Conservation (phyloP, 2,329 filamentous ascomycete genomes). For the Fusarium sacchari region DNA sequence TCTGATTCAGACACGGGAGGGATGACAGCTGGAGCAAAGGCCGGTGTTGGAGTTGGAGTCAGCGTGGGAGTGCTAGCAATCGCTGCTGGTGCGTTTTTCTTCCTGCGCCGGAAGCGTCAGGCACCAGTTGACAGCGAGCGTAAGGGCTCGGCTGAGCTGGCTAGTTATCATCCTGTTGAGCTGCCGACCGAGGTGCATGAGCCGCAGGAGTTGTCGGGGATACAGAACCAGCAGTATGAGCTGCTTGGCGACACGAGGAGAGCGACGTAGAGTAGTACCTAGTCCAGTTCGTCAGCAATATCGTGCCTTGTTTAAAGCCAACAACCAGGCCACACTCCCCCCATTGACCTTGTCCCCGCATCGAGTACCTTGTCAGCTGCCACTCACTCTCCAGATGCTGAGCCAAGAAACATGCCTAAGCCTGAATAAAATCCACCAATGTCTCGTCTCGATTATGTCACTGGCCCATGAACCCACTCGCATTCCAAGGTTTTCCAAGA, state of each 20-base stretch:
- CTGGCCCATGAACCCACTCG: background rate
- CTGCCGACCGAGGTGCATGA: background rate
- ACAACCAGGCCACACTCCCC: background rate
- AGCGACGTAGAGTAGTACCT: background rate
- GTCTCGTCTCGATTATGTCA: background rate
- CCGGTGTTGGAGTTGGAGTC: constrained; percentile 18
- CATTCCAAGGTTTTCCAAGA: background rate
- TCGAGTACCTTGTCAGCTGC: background rate
- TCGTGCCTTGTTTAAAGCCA: background rate
- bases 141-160: background rate
- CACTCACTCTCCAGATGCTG: background rate
- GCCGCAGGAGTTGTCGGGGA: constrained; percentile 10
- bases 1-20: background rate
- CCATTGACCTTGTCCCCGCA: background rate
- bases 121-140: background rate
- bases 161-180: constrained; percentile 15
- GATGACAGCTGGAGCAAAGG: constrained; percentile 22
- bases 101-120: background rate
- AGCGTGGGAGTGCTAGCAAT: background rate
- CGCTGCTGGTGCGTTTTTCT: background rate
- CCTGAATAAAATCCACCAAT: background rate
- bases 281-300: background rate
- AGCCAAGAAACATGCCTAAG: background rate
- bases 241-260: constrained; percentile 18
- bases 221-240: constrained; percentile 4